These are phyloP conservation scores for Neocallimastix lanati DNA, from an alignment of 192 early-diverging fungal species.

Conservation along the genomic window DNA sequence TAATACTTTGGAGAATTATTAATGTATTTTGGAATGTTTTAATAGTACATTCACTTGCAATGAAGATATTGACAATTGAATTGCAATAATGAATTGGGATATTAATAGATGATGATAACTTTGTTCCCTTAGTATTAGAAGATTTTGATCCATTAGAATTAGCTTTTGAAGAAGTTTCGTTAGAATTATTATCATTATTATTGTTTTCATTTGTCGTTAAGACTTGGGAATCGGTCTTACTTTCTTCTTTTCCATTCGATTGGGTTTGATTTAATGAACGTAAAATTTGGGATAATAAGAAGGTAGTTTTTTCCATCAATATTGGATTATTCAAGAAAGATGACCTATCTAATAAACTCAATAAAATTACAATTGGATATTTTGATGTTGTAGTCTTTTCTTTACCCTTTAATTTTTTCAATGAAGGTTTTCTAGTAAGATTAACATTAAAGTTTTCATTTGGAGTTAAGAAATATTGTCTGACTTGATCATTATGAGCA, in stretches of 20 bases:
- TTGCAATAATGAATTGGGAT: constrained; percentile 71
- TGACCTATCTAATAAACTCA: constrained; percentile 67
- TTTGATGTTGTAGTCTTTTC: constrained; percentile 23
- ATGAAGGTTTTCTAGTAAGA: constrained; percentile 18
- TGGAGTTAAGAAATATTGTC: constrained; percentile 59
- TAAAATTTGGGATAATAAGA: constrained; percentile 59
- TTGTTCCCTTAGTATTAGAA: constrained; percentile 1
- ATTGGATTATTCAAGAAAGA: constrained; percentile 58
- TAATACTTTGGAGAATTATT: constrained; percentile 73
- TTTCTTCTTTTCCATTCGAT: neutral
- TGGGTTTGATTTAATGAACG: constrained; percentile 27
- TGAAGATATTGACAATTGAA: constrained; percentile 74
- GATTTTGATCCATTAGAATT: neutral
- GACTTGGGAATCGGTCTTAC: neutral
- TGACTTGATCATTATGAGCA: constrained; percentile 51
- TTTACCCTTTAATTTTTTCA: constrained; percentile 51
- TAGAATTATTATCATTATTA: constrained; percentile 14
- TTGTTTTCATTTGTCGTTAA: constrained; percentile 10
- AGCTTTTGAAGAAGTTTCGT: neutral
- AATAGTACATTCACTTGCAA: constrained; percentile 72
- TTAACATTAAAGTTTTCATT: constrained; percentile 39
- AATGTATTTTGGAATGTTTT: constrained; percentile 89
- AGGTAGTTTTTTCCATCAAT: constrained; percentile 78
- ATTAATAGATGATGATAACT: constrained; percentile 48
- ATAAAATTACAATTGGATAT: constrained; percentile 56